phyloP scores from a whole-genome alignment of 2,329 filamentous ascomycete genomes.

The Diplodia seriata region DNA sequence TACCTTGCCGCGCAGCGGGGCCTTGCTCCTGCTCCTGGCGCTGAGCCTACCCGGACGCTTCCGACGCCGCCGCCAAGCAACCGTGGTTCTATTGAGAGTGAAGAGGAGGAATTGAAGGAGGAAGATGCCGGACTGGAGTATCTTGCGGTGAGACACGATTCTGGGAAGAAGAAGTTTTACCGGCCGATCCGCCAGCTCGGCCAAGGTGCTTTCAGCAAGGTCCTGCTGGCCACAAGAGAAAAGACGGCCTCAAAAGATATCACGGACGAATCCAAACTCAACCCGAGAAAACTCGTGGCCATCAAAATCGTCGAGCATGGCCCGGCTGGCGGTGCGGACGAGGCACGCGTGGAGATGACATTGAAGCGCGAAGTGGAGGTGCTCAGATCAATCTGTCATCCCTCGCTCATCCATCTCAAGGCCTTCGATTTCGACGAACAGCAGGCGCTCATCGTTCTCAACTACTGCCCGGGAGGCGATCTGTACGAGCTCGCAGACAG shows the following conservation, averaged over 20 bases:
- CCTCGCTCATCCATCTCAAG: slow-evolving; percentile 87
- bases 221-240: slow-evolving; percentile 87
- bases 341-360: slow-evolving; percentile 90
- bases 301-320: slow-evolving; percentile 97
- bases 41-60: slow-evolving; percentile 40
- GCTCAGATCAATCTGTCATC: slow-evolving; percentile 85
- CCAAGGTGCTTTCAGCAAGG: slow-evolving; percentile 93
- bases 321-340: slow-evolving; percentile 88
- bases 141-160: slow-evolving; percentile 59
- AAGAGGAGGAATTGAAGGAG: slow-evolving; percentile 56
- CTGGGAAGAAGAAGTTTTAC: slow-evolving; percentile 79
- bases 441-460: slow-evolving; percentile 83
- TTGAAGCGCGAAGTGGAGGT: slow-evolving; percentile 95
- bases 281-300: slow-evolving; percentile 84
- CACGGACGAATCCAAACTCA: slow-evolving; percentile 57
- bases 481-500: slow-evolving; percentile 89
- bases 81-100: slow-evolving; percentile 62
- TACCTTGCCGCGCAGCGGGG: slow-evolving; percentile 82
- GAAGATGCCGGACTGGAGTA: slow-evolving; percentile 50
- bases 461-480: slow-evolving; percentile 92
- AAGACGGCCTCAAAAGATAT: slow-evolving; percentile 53
- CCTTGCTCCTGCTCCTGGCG: slow-evolving; percentile 51
- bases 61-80: slow-evolving; percentile 84
- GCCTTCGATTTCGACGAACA: slow-evolving; percentile 87
- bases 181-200: slow-evolving; percentile 80